Evolutionary conservation across 805 yeast species (phyloP).

Genomic region (Suhomyces canberraensis): DNA sequence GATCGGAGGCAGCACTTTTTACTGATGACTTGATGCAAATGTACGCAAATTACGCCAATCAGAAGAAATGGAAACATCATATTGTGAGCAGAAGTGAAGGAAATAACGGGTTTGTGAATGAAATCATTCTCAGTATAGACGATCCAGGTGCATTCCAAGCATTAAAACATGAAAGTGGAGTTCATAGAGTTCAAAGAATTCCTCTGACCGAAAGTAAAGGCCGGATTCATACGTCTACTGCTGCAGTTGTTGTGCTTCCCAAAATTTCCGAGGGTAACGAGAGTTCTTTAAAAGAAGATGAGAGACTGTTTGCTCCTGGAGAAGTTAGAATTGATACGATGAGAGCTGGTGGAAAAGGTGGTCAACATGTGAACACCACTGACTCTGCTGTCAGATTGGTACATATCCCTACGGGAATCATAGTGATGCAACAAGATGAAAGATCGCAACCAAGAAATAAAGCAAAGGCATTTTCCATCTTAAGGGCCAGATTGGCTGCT

Average conservation of each 20-base stretch:
- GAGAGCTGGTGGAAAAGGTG: slow-evolving; percentile 97
- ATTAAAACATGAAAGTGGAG: slow-evolving; percentile 86
- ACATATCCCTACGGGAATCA: slow-evolving; percentile 87
- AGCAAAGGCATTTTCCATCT: slow-evolving; percentile 82
- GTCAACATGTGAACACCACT: slow-evolving; percentile 96
- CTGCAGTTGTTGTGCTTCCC: slow-evolving; percentile 93
- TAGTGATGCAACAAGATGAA: slow-evolving; percentile 89
- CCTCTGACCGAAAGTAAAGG: slow-evolving; percentile 95
- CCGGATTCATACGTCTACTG: slow-evolving; percentile 91
- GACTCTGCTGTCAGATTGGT: slow-evolving; percentile 94
- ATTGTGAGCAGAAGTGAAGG: slow-evolving; percentile 56
- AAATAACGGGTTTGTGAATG: slow-evolving; percentile 68
- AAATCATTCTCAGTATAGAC: slow-evolving; percentile 64
- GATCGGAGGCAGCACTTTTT: slow-evolving; percentile 87
- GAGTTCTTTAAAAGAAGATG: slow-evolving; percentile 45
- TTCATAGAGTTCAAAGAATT: slow-evolving; percentile 91
- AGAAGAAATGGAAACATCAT: slow-evolving; percentile 63
- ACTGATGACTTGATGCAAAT: slow-evolving; percentile 74
- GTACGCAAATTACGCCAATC: slow-evolving; percentile 72
- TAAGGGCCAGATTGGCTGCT: slow-evolving; percentile 83
- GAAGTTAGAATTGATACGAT: slow-evolving; percentile 94
- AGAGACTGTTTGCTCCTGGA: slow-evolving; percentile 74
- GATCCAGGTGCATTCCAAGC: slow-evolving; percentile 73
- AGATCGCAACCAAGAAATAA: slow-evolving; percentile 92
- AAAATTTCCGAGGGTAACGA: slow-evolving; percentile 61